These are phyloP conservation scores for Colletotrichum euphorbiae DNA, from an alignment of 2,329 filamentous ascomycete genomes.

Conservation along the genomic window DNA sequence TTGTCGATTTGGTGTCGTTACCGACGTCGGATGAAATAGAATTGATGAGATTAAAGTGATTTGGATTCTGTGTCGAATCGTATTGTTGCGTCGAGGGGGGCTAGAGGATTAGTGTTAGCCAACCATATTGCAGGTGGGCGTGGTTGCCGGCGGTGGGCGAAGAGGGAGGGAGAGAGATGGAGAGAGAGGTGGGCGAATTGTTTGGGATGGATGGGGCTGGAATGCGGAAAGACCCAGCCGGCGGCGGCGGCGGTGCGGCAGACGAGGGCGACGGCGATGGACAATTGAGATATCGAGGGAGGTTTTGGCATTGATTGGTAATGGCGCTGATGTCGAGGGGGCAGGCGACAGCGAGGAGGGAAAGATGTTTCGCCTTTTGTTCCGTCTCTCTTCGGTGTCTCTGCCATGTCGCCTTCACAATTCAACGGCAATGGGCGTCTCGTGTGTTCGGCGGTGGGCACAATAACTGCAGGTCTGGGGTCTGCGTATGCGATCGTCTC, in stretches of 20 bases:
- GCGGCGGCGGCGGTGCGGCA: constrained; percentile 16
- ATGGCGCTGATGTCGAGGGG: background rate
- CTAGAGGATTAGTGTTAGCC: constrained; percentile 25
- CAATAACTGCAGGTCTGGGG: constrained; percentile 9
- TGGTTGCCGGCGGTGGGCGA: constrained; percentile 14
- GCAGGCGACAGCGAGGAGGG: background rate
- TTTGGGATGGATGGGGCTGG: constrained; percentile 34
- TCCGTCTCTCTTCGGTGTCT: constrained; percentile 34
- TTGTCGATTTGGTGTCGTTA: constrained; percentile 61
- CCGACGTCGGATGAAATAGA: constrained; percentile 27
- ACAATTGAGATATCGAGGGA: constrained; percentile 26
- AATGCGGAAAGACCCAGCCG: constrained; percentile 29
- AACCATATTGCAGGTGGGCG: constrained; percentile 25
- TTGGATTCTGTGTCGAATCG: constrained; percentile 21
- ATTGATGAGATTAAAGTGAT: constrained; percentile 33
- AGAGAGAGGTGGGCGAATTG: constrained; percentile 4
- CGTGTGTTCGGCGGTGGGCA: constrained; percentile 15
- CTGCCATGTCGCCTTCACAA: constrained; percentile 26
- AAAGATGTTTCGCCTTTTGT: constrained; percentile 7
- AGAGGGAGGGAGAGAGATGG: constrained; percentile 14
- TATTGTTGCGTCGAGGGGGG: constrained; percentile 20
- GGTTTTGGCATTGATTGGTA: background rate
- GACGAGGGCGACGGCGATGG: constrained; percentile 7
- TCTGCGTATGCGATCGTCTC: background rate
- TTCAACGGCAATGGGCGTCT: constrained; percentile 28